Conservation (phyloP, 257 asterid genomes). For the Solanum tarijense region DNA sequence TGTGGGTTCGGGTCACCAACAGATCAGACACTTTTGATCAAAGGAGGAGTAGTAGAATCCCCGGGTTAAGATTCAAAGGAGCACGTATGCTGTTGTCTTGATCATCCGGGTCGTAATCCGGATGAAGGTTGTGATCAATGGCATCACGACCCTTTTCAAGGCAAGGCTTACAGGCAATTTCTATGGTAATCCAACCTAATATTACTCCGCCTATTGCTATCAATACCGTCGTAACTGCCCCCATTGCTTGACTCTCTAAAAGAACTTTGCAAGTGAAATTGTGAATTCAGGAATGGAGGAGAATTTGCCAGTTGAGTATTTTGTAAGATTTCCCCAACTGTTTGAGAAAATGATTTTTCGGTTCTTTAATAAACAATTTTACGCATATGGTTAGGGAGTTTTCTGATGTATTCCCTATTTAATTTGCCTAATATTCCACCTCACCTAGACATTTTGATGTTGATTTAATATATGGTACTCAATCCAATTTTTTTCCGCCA, state of each 20-base stretch:
- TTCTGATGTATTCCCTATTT: no score
- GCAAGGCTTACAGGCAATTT: constrained; percentile 85
- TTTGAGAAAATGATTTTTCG: not conserved
- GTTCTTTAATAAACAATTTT: not conserved
- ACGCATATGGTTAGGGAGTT: no score
- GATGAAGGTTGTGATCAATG: constrained; percentile 76
- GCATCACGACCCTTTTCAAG: constrained; percentile 88
- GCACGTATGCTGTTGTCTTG: constrained; percentile 27
- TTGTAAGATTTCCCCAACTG: not conserved
- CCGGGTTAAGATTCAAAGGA: constrained; percentile 41
- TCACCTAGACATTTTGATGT: no score
- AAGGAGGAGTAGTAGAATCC: constrained; percentile 11
- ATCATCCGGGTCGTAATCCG: constrained; percentile 86
- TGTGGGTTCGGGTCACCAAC: not conserved
- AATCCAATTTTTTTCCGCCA: no score
- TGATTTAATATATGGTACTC: no score
- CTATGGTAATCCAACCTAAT: constrained; percentile 78
- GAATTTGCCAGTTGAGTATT: not conserved
- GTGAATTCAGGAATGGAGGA: not conserved
- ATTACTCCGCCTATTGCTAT: constrained; percentile 72
- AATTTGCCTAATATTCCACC: no score
- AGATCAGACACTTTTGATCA: constrained; percentile 29
- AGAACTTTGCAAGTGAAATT: not conserved
- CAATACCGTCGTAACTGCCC: constrained; percentile 56
- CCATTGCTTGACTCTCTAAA: not conserved